Conservation (phyloP, 495 filamentous ascomycete species). For the Aspergillus panamensis region DNA sequence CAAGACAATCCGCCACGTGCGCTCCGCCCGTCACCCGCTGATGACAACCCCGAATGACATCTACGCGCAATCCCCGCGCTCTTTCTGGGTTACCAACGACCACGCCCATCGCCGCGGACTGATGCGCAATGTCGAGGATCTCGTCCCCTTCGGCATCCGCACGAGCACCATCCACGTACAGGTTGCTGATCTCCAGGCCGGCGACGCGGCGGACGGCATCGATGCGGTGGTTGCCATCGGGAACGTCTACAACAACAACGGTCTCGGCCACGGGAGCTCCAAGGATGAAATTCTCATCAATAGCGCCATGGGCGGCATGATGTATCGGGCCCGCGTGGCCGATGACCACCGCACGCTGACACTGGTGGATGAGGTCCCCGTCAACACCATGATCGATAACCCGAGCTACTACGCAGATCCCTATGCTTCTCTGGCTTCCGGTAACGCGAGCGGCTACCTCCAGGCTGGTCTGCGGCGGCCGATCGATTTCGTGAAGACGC, state of each 20-base stretch:
- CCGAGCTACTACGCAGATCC: conserved; percentile 53
- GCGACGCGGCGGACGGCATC: conserved; percentile 31
- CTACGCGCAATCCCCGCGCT: conserved; percentile 42
- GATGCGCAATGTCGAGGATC: conserved; percentile 43
- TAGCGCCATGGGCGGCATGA: conserved; percentile 35
- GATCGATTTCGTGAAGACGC: conserved; percentile 30
- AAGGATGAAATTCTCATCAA: conserved; percentile 47
- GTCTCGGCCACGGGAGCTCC: conserved; percentile 50
- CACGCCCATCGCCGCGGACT: conserved; percentile 50
- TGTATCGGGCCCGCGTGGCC: conserved; percentile 28
- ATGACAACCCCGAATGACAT: conserved; percentile 62
- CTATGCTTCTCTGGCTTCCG: conserved; percentile 21
- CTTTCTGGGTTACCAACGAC: conserved; percentile 61
- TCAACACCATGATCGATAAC: conserved; percentile 53
- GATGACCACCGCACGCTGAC: conserved; percentile 33
- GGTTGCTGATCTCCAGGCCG: conserved; percentile 17
- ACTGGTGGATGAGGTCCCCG: conserved; percentile 37
- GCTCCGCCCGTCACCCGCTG: conserved; percentile 41
- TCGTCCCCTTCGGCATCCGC: conserved; percentile 37
- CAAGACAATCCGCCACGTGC: conserved; percentile 35
- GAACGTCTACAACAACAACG: conserved; percentile 52
- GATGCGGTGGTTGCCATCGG: conserved; percentile 41
- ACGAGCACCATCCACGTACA: conserved; percentile 37
- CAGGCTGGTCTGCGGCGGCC: conserved; percentile 47
- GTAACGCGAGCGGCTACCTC: conserved; percentile 56